Conservation (phyloP, 2,329 filamentous ascomycete species). For the Macrophomina tecta region DNA sequence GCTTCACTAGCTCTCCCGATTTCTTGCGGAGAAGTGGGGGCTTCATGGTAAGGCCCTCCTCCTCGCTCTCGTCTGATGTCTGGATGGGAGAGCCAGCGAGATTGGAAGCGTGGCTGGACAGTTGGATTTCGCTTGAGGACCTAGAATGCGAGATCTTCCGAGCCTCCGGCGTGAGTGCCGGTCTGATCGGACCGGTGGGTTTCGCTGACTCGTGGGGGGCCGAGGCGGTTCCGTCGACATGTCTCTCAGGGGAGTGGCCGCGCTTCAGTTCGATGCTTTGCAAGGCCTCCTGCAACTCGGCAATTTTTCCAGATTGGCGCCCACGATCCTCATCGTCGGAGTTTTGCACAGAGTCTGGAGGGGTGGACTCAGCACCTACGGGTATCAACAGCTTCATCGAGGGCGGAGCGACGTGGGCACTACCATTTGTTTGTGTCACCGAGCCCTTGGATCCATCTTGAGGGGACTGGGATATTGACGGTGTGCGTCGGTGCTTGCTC, state of each 20-base stretch:
- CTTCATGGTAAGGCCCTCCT: constrained; percentile 66
- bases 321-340: constrained; percentile 83
- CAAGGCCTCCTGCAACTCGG: constrained; percentile 81
- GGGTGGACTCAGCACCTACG: constrained; percentile 84
- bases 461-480: constrained; percentile 51
- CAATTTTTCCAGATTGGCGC: constrained; percentile 52
- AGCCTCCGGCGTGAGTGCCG: constrained; percentile 59
- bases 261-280: constrained; percentile 75
- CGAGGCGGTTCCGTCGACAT: constrained; percentile 30
- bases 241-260: constrained; percentile 61
- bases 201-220: constrained; percentile 32
- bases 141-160: constrained; percentile 67
- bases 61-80: constrained; percentile 54
- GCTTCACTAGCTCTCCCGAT: constrained; percentile 93
- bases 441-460: constrained; percentile 38
- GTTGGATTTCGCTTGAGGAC: constrained; percentile 63
- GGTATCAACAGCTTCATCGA: constrained; percentile 66
- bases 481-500: constrained; percentile 65
- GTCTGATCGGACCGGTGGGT: constrained; percentile 31
- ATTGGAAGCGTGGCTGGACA: constrained; percentile 50
- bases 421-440: constrained; percentile 55
- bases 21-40: constrained; percentile 98
- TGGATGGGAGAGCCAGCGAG: constrained; percentile 49
- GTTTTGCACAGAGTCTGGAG: constrained; percentile 81
- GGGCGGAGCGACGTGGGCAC: constrained; percentile 62